phyloP scores from a whole-genome alignment of 73 alveolate genomes.

The Tetrahymena borealis region DNA sequence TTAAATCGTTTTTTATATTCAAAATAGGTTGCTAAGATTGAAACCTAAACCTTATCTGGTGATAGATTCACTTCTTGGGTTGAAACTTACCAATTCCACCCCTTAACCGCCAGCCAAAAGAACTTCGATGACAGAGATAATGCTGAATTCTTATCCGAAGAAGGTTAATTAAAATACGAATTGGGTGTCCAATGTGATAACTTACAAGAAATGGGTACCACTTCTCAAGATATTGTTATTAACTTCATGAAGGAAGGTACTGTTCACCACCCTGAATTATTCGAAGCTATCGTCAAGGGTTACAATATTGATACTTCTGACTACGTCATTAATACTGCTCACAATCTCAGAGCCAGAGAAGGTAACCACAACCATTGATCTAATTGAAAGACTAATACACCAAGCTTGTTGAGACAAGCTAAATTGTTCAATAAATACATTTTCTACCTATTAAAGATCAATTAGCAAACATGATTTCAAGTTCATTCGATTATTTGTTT shows the following conservation, averaged over 20 bases:
- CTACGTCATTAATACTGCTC: constrained; percentile 77
- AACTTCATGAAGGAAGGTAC: constrained; percentile 84
- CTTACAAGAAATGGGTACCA: constrained; percentile 71
- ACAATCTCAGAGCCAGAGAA: constrained; percentile 77
- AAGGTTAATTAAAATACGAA: constrained; percentile 73
- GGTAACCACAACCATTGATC: constrained; percentile 68
- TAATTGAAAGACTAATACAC: neutral
- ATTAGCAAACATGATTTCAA: neutral
- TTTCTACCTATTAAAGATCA: neutral
- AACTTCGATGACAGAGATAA: constrained; percentile 64
- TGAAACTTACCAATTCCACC: constrained; percentile 68
- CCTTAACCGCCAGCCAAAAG: constrained; percentile 59
- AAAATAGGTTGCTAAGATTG: constrained; percentile 45
- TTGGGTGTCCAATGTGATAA: constrained; percentile 74
- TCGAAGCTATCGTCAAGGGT: constrained; percentile 75
- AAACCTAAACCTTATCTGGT: constrained; percentile 61
- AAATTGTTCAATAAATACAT: neutral
- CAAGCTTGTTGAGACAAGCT: neutral
- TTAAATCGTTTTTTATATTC: neutral
- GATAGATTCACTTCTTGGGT: constrained; percentile 76
- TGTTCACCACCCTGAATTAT: constrained; percentile 85
- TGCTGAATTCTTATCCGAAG: constrained; percentile 59
- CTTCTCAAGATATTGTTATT: constrained; percentile 70
- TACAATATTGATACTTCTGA: constrained; percentile 82
- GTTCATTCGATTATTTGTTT: neutral